phyloP scores from a whole-genome alignment of 306 rosid genomes.

The Gastrolobium villosum region DNA sequence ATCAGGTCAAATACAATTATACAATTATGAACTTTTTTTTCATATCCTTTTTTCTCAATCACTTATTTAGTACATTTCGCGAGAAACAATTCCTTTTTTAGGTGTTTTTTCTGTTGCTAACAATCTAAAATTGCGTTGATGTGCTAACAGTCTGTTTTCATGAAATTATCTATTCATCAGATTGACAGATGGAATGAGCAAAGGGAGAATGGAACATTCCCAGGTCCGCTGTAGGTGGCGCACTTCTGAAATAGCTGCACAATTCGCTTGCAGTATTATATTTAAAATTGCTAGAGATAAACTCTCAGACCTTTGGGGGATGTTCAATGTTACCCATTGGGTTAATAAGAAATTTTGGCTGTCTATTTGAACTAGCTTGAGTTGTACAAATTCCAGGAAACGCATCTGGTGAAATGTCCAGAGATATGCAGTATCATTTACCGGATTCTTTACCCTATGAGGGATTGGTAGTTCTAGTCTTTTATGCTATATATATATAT shows the following conservation, averaged over 20 bases:
- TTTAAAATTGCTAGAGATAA: constrained; percentile 54
- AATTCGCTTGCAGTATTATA: constrained; percentile 41
- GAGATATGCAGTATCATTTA: constrained; percentile 22
- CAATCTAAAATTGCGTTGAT: neutral
- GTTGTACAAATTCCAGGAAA: constrained; percentile 48
- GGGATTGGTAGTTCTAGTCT: neutral
- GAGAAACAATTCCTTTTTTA: neutral
- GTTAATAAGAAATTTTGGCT: constrained; percentile 84
- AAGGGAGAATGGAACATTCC: constrained; percentile 96
- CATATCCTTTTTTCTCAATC: neutral
- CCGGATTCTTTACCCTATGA: constrained; percentile 34
- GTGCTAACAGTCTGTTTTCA: constrained; percentile 25
- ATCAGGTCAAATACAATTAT: neutral
- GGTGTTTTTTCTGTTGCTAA: neutral
- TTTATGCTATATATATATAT: neutral
- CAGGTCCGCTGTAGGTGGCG: constrained; percentile 85
- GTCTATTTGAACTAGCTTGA: constrained; percentile 43
- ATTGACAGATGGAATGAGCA: constrained; percentile 97
- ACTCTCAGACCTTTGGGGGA: constrained; percentile 52
- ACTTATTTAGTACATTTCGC: constrained; percentile 9
- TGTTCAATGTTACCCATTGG: constrained; percentile 56
- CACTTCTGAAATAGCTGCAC: constrained; percentile 47
- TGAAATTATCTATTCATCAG: constrained; percentile 56
- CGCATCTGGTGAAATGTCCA: constrained; percentile 46
- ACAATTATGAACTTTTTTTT: neutral